Percentiles rank a stretch among this genome's conserved stretches.
Conservation (phyloP, 1,284 basidiomycete genomes). For the Sphagnurus paluster region DNA sequence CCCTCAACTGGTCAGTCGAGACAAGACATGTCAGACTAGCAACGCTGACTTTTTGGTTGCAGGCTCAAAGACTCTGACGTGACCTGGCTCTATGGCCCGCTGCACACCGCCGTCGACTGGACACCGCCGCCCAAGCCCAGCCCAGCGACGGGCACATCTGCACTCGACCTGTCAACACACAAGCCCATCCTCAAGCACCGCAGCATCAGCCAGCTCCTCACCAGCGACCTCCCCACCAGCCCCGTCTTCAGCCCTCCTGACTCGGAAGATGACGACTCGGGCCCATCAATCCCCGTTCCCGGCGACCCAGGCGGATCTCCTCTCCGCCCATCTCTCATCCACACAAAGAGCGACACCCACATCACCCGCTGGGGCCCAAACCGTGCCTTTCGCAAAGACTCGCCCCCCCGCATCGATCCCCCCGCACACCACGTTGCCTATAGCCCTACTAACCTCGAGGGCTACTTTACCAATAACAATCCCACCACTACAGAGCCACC, state of each 20-base stretch:
- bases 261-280: conserved; percentile 41
- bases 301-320: conserved; percentile 19
- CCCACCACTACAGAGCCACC: conserved; percentile 18
- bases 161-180: conserved; percentile 45
- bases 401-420: conserved; percentile 60
- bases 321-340: conserved; percentile 60
- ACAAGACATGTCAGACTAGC: conserved; percentile 10
- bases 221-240: conserved; percentile 55
- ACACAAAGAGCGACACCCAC: conserved; percentile 85
- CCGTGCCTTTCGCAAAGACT: conserved; percentile 59
- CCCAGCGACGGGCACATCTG: conserved; percentile 36
- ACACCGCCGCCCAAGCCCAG: conserved; percentile 49
- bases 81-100: conserved; percentile 97
- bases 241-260: conserved; percentile 56
- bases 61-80: conserved; percentile 99
- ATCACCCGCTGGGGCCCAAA: conserved; percentile 57
- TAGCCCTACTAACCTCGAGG: conserved; percentile 12
- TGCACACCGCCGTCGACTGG: conserved; percentile 89
- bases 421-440: conserved; percentile 22
- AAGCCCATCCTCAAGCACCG: conserved; percentile 98
- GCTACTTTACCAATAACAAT: conserved; percentile 18
- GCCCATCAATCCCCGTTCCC: conserved; percentile 18
- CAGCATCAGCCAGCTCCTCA: conserved; percentile 88
- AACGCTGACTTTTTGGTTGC: conserved; percentile 18
- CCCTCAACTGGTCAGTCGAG: conserved; percentile 91